These are phyloP conservation scores for Fraxinus platypoda DNA, from an alignment of 305 asterid genomes.

Conservation along the genomic window DNA sequence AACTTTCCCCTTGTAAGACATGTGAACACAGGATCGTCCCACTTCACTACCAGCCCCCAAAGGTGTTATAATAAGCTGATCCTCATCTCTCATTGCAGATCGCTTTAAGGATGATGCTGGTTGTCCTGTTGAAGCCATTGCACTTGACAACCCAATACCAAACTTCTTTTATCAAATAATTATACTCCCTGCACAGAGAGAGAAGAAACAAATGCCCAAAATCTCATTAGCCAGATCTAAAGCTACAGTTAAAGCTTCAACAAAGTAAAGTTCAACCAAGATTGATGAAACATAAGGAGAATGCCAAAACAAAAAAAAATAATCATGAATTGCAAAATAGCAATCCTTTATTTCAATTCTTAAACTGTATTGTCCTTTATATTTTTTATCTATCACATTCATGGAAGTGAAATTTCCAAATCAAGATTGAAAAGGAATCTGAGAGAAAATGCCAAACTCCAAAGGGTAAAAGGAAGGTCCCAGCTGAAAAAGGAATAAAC, in stretches of 20 bases:
- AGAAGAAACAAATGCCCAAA: not conserved
- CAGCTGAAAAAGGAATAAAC: not conserved
- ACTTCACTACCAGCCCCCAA: conserved; percentile 98
- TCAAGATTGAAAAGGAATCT: not conserved
- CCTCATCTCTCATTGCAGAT: conserved; percentile 64
- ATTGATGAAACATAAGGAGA: not conserved
- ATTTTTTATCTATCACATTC: not conserved
- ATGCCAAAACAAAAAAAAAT: not conserved
- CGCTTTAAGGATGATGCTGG: conserved; percentile 50
- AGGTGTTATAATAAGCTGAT: conserved; percentile 81
- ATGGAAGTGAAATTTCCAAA: not conserved
- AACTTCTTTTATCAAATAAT: conserved; percentile 6
- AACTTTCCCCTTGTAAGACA: conserved; percentile 89
- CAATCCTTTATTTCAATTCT: not conserved
- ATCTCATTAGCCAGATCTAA: not conserved
- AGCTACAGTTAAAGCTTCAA: not conserved
- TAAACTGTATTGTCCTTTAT: not conserved
- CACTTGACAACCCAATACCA: not conserved
- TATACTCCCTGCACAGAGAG: not conserved
- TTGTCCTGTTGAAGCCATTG: conserved; percentile 67
- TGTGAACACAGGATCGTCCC: conserved; percentile 89
- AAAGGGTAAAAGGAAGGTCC: not conserved
- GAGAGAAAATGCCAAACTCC: not conserved
- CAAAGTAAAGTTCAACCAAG: not conserved
- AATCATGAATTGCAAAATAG: not conserved